Evolutionary conservation across 225 moss, liverwort and hornwort species (phyloP).

Genomic region (Neckera pumila): DNA sequence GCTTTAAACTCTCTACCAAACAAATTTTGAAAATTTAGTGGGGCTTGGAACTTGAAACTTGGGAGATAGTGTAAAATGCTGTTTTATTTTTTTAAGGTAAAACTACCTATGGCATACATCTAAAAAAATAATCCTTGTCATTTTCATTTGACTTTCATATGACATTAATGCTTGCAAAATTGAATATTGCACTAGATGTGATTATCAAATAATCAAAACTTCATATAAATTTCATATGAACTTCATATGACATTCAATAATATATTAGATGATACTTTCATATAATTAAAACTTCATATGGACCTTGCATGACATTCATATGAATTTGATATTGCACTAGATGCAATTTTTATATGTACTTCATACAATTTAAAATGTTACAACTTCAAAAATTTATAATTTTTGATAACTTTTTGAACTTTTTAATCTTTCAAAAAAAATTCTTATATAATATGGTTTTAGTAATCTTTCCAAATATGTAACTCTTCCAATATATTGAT

Average conservation of each 20-base stretch:
- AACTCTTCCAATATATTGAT: background rate
- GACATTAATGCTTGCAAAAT: background rate
- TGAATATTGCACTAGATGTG: background rate
- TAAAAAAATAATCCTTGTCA: background rate
- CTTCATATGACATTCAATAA: background rate
- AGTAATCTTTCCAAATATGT: background rate
- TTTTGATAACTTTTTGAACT: background rate
- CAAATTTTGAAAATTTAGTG: background rate
- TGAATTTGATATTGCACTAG: background rate
- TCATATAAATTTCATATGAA: too few relatives aligned
- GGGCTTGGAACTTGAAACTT: rapidly evolving
- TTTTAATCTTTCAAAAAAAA: background rate
- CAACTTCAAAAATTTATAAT: background rate
- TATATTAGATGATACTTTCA: background rate
- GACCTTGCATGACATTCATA: background rate
- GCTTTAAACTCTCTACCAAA: background rate
- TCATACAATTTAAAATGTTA: background rate
- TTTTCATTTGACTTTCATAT: background rate
- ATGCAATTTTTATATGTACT: background rate
- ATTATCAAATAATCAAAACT: too few relatives aligned
- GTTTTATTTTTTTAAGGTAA: rapidly evolving
- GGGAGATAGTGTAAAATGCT: background rate
- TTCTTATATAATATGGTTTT: rapidly evolving
- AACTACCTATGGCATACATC: background rate
- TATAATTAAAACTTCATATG: too few relatives aligned